These are phyloP conservation scores for Neonectria sp. DNA, from an alignment of 2,329 filamentous ascomycete genomes.

Conservation along the genomic window DNA sequence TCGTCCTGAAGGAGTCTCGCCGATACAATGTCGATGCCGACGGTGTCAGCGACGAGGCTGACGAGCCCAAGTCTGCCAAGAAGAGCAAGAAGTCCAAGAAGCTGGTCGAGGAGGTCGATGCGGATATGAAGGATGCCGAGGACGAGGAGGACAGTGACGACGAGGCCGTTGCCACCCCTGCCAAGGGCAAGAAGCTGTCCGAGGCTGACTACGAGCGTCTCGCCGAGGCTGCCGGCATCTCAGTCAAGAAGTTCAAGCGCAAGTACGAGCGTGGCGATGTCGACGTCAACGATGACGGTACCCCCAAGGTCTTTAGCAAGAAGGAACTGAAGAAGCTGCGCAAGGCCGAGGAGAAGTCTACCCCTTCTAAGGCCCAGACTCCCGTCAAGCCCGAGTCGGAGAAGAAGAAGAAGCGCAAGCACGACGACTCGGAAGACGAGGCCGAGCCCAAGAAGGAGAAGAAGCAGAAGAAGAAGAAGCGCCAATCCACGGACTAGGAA, in stretches of 20 bases:
- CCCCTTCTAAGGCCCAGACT: constrained; percentile 59
- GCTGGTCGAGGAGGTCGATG: constrained; percentile 59
- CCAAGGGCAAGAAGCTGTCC: constrained; percentile 62
- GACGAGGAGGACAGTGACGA: constrained; percentile 55
- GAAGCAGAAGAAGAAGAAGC: constrained; percentile 67
- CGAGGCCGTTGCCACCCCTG: constrained; percentile 51
- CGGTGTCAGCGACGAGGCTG: constrained; percentile 76
- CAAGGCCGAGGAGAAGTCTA: constrained; percentile 70
- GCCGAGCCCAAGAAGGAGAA: constrained; percentile 73
- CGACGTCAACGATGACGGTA: constrained; percentile 75
- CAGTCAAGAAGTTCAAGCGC: constrained; percentile 82
- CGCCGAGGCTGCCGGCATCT: constrained; percentile 78
- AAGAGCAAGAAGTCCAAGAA: constrained; percentile 59
- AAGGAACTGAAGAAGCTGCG: constrained; percentile 82
- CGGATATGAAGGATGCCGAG: constrained; percentile 62
- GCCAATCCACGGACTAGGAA: constrained; percentile 53
- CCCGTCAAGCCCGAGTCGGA: constrained; percentile 59
- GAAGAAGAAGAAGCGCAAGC: constrained; percentile 81
- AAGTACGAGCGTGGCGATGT: constrained; percentile 85
- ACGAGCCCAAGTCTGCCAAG: constrained; percentile 53
- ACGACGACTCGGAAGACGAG: constrained; percentile 76
- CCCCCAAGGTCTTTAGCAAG: constrained; percentile 78
- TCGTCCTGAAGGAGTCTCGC: constrained; percentile 91
- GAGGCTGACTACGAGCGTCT: constrained; percentile 72
- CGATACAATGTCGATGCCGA: constrained; percentile 98